A percentile compares a stretch with the other conserved stretches of the same genome.
phyloP scores from a whole-genome alignment of 1,284 basidiomycete genomes.

The Vanrija pseudolonga region DNA sequence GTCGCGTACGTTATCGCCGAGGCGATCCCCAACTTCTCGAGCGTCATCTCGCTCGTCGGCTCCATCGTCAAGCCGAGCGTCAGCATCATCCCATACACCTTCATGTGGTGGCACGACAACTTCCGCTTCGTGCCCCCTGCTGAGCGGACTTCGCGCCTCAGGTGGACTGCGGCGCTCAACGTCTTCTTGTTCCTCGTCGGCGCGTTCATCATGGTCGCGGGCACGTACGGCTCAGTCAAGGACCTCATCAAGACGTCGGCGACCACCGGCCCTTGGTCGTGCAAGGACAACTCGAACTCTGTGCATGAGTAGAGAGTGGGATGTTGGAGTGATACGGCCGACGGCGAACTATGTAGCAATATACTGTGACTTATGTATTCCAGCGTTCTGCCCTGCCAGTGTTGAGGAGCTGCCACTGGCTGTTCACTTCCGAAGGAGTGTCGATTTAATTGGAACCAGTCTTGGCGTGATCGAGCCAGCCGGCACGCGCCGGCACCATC shows the following conservation, averaged over 20 bases:
- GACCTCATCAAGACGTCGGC: background rate
- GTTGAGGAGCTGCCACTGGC: no score
- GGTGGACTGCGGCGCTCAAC: background rate
- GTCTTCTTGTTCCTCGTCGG: background rate
- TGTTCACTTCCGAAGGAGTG: no score
- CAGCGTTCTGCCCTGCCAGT: no score
- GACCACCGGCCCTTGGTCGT: constrained; percentile 5
- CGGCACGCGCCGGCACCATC: no score
- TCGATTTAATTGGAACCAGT: no score
- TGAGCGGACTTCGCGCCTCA: background rate
- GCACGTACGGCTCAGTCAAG: background rate
- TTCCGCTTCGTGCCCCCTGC: constrained; percentile 7
- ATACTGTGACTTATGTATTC: no score
- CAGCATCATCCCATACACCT: constrained; percentile 15
- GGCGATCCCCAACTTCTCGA: constrained; percentile 23
- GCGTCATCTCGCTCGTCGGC: constrained; percentile 29
- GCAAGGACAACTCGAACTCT: constrained; percentile 11
- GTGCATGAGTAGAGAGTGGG: background rate
- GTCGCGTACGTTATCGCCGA: constrained; percentile 15
- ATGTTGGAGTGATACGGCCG: no score
- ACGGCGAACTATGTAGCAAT: no score
- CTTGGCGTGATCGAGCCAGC: no score
- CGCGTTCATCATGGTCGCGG: background rate
- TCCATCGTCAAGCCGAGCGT: constrained; percentile 18
- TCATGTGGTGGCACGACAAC: constrained; percentile 38